A percentile compares a stretch with the other conserved stretches of the same genome.
Evolutionary conservation across 164 flowering plant genomes (phyloP).

Genomic region (Euptelea pleiosperma): DNA sequence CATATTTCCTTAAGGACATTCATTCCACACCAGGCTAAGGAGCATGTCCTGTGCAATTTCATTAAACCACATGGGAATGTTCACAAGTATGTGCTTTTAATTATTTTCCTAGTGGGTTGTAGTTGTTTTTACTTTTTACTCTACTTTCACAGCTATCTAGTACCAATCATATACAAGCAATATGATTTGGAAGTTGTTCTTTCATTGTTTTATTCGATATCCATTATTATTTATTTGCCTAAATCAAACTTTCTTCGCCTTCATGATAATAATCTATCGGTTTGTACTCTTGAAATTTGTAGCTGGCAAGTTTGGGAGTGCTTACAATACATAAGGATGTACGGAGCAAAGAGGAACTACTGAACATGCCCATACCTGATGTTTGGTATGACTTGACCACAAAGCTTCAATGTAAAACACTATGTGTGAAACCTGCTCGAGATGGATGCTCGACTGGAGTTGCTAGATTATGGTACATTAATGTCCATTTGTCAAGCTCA

Average conservation of each 20-base stretch:
- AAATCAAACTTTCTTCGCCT: background rate
- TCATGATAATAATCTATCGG: too few relatives aligned
- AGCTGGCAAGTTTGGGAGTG: slow-evolving; percentile 66
- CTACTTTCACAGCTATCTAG: background rate
- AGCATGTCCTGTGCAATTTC: background rate
- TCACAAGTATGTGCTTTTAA: background rate
- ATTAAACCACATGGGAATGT: background rate
- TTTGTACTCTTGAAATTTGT: slow-evolving; percentile 17
- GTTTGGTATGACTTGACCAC: slow-evolving; percentile 62
- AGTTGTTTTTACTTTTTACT: background rate
- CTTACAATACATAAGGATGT: slow-evolving; percentile 78
- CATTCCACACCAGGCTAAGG: too few relatives aligned
- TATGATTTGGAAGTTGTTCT: too few relatives aligned
- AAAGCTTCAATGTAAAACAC: slow-evolving; percentile 58
- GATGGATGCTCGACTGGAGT: slow-evolving; percentile 99
- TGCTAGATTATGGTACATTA: slow-evolving; percentile 70
- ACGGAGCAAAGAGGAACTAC: slow-evolving; percentile 48
- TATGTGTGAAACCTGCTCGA: slow-evolving; percentile 85
- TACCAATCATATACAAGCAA: background rate
- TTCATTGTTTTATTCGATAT: too few relatives aligned
- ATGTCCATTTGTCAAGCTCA: background rate
- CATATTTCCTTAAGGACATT: too few relatives aligned
- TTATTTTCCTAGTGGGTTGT: background rate
- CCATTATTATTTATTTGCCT: too few relatives aligned
- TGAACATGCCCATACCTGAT: slow-evolving; percentile 32